Percentiles rank a stretch among this genome's conserved stretches.
phyloP scores from a whole-genome alignment of 768 basidiomycete species.

The Boletellus ananas region DNA sequence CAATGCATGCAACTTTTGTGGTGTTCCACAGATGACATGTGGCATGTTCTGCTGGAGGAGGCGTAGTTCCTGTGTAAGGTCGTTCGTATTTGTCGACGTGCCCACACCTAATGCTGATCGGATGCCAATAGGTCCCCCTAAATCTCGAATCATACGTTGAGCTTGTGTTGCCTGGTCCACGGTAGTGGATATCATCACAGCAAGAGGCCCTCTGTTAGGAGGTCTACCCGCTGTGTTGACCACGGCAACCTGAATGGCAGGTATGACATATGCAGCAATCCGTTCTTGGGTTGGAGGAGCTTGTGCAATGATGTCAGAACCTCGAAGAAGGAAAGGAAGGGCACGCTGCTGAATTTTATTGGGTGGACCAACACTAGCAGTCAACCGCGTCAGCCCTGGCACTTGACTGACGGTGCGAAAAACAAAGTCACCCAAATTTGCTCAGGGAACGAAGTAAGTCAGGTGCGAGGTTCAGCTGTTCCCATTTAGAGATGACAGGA shows the following conservation, averaged over 20 bases:
- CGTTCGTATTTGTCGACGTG: constrained; percentile 56
- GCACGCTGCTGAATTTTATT: constrained; percentile 99
- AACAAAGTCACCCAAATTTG: constrained; percentile 81
- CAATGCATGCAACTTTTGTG: constrained; percentile 91
- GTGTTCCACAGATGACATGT: constrained; percentile 95
- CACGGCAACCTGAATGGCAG: constrained; percentile 79
- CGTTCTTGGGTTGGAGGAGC: constrained; percentile 98
- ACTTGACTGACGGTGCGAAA: constrained; percentile 1
- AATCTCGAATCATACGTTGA: constrained; percentile 89
- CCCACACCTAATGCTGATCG: constrained; percentile 88
- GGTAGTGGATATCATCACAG: constrained; percentile 94
- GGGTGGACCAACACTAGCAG: constrained; percentile 85
- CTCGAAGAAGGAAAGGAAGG: constrained; percentile 89
- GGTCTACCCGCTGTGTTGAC: constrained; percentile 54
- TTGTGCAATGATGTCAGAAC: constrained; percentile 96
- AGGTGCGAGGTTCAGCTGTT: constrained; percentile 80
- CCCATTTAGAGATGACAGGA: constrained; percentile 92
- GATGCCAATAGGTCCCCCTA: constrained; percentile 91
- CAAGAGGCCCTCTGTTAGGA: constrained; percentile 70
- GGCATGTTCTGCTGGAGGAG: constrained; percentile 88
- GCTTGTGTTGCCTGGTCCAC: constrained; percentile 99
- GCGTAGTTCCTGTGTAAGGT: constrained; percentile 72
- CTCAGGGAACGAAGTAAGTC: constrained; percentile 84
- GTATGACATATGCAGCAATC: constrained; percentile 95
- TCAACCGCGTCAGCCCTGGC: constrained; percentile 11